Base-by-base conservation (phyloP, 495 filamentous ascomycete genomes). In the Penicillium dipodomyicola region DNA sequence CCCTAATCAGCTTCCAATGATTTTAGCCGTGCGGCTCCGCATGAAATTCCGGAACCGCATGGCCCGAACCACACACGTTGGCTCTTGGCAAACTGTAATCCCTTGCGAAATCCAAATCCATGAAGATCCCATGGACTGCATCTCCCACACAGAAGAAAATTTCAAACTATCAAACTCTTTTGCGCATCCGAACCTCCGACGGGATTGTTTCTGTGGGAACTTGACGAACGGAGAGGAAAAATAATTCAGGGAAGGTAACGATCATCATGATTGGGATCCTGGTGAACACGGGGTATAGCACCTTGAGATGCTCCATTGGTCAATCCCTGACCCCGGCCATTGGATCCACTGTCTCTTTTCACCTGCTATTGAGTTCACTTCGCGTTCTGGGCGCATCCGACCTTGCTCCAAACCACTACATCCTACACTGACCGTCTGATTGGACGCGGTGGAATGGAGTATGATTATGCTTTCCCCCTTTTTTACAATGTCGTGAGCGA, bases 1-100 rank as follows among this genome's bases (percentile, higher is more conserved):
- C 40, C 40, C 48, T n/a, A 19, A 44, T 19, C 15, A 15, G 44
- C 44, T 32, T 15, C 15, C n/a, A n/a, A n/a, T n/a, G 7, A 39
- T 20, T 29, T 42, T 40, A 30, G 14, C 41, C 6, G 43, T 58
- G 56, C 56, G 49, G 56, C 17, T 53, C 56, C 56, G 56, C 56
- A 58, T 48, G 23, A 25, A 17, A 22, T 48, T 32, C 42, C 43
- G 49, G 42, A 52, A 23, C 56, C 49, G 49, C 49, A 53, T 32
- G 33, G 33, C 33, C 33, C 27, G 41, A 19, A 11, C 8, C 19
- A 37, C 15, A 23, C 20, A 27, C 35, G 10, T 39, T 7, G 19
- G 5, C 12, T 27, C 29, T 41, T 37, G 40, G 46, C 25, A n/a
- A 46, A 25, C 7, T 6, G 20, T 1, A 10, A 33, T 33, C 10